Base-by-base conservation (phyloP, 169 alveolate species). In the Cryptosporidium xiaoi region DNA sequence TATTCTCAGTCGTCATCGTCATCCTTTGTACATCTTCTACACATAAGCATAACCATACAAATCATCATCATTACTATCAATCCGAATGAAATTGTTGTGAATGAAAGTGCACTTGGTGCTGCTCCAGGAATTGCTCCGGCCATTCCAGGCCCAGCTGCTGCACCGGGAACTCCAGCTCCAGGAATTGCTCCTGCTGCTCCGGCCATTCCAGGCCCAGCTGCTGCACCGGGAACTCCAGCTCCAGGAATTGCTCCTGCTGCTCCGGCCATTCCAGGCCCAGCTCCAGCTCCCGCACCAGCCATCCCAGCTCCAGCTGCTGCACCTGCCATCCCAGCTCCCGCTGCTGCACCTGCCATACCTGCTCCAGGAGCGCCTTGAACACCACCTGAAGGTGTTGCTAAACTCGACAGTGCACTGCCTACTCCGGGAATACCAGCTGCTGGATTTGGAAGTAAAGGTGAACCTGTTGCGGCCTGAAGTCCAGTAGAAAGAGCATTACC, bases 11-110 rank as follows among this genome's bases (percentile, higher is more conserved):
- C 48, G 1, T 77, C 58, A 60, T 77, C 77, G 48, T 77, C 71
- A 36, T 77, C 87, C 36, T 77, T 77, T 34, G 87, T 44, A 46
- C 87, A 77, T 60, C 87, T 56, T 46, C 87, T 77, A 16, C 87
- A 77, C 48, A 77, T 44, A 5, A 77, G 50, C 87, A 77, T 77
- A 31, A 77, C 71, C 87, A 77, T 77, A 77, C 87, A 77, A 33
- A 77, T 77, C 71, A 77, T 60, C 87, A 77, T 77, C 46, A 51
- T 36, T 6, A 77, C 87, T 10, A 77, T 18, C 8, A 12, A 20
- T 36, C 69, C 69, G 56, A 77, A 77, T 60, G 77, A 51, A 58
- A 77, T 77, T 7, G 71, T 62, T 18, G 87, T 60, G 64, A 77
- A 77, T 16, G 87, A 77, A 13, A 62, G 29, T 20, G 69, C 83